Evolutionary conservation across 2,329 filamentous ascomycete genomes (phyloP).

Genomic region (Zymoseptoria tritici): DNA sequence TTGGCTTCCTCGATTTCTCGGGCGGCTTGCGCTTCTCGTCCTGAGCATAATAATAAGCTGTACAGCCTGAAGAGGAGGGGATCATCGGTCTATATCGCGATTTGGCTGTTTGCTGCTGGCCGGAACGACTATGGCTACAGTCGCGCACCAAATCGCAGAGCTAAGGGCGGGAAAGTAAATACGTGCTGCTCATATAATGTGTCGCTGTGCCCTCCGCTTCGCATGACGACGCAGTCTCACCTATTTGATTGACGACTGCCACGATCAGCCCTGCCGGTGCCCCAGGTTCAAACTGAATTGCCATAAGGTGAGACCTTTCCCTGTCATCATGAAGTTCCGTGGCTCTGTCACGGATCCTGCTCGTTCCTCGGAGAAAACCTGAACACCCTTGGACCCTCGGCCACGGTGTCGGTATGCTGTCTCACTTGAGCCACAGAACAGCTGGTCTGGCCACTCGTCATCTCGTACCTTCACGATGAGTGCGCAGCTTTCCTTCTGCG

Average conservation of each 20-base stretch:
- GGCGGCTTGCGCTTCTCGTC: not conserved
- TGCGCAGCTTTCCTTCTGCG: not conserved
- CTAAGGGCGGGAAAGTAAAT: not conserved
- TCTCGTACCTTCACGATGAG: not conserved
- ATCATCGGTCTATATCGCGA: not conserved
- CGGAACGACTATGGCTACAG: not conserved
- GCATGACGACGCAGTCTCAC: not conserved
- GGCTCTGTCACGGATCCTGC: not conserved
- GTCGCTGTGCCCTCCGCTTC: not conserved
- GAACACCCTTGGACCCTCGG: not conserved
- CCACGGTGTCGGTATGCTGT: not conserved
- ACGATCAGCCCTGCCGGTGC: not conserved
- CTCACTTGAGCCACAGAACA: not conserved
- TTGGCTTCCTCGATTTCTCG: not conserved
- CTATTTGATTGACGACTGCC: not conserved
- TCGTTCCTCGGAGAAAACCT: not conserved
- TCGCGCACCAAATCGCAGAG: not conserved
- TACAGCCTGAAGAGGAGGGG: not conserved
- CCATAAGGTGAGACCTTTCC: not conserved
- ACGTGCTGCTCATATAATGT: not conserved
- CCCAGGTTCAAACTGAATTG: not conserved
- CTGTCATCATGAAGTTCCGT: not conserved
- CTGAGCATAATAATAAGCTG: not conserved
- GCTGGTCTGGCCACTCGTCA: not conserved
- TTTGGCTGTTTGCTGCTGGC: not conserved